Conservation (phyloP, 768 basidiomycete genomes). For the Suillus weaverae region DNA sequence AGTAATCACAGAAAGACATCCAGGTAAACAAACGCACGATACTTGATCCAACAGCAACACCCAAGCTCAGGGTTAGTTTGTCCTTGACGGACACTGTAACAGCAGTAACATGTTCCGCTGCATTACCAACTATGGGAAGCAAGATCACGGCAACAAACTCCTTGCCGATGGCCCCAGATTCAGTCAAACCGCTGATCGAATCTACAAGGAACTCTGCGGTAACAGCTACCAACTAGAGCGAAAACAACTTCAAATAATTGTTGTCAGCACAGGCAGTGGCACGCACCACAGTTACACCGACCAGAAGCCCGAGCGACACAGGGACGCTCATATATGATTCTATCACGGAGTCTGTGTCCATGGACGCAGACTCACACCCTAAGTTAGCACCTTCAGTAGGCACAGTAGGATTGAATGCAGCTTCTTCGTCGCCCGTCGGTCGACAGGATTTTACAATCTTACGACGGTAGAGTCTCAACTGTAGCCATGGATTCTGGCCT, state of each 20-base stretch:
- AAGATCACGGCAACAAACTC: conserved; percentile 89
- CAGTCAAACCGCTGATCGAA: conserved; percentile 77
- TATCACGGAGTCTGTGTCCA: conserved; percentile 29
- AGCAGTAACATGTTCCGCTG: conserved; percentile 90
- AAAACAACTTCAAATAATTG: neutral
- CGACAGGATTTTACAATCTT: conserved; percentile 10
- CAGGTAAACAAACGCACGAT: conserved; percentile 50
- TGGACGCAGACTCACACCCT: conserved; percentile 16
- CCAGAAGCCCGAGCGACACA: conserved; percentile 53
- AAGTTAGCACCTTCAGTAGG: neutral
- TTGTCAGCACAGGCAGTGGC: neutral
- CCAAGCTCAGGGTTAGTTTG: conserved; percentile 83
- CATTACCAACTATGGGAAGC: conserved; percentile 90
- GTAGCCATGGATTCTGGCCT: conserved; percentile 37
- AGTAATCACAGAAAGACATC: neutral
- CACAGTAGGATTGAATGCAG: too few species aligned
- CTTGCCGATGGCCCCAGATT: conserved; percentile 53
- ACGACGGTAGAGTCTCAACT: neutral
- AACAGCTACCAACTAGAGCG: conserved; percentile 48
- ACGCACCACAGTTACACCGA: conserved; percentile 62
- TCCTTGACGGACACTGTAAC: conserved; percentile 90
- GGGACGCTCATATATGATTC: conserved; percentile 54
- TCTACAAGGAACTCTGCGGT: conserved; percentile 72
- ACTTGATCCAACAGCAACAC: conserved; percentile 86
- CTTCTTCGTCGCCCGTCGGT: neutral